Evolutionary conservation across 2,329 filamentous ascomycete genomes (phyloP), one percentile per base, ranked within the genome.

Genomic region (Aspergillus thermomutatus): DNA sequence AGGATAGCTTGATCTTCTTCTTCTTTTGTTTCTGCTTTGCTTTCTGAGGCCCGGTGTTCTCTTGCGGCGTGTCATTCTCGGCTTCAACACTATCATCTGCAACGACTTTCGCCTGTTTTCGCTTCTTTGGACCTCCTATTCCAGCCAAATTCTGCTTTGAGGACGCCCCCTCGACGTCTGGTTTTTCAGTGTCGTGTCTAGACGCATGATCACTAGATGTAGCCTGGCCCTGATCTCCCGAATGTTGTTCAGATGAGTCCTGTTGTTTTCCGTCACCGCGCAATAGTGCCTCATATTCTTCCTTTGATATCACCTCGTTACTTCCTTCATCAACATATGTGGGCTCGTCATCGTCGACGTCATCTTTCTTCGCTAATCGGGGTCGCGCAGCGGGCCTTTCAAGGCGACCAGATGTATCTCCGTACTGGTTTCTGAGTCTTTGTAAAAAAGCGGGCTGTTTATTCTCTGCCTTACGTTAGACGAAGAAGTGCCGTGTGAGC

Each of bases 1-100:
- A 79, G 2, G 77, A 78, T 14, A 79, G 68, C 60, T 79, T 79
- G 59, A 78, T 75, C 63, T 77, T 78, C 70, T 77, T 77, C 56
- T 72, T 73, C 60, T 74, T 76, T 56, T 66, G 64, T 57, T 75
- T 76, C 57, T 66, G 64, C 58, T 75, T 76, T 8, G 69, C 60
- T 60, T 76, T 77, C 50, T 66, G 67, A 49, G 64, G 55, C 40
- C 62, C 58, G 45, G 60, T 34, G 4, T 64, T 61, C 53, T 68
- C 69, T 50, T 62, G 57, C 45, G 54, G 61, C 25, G 52, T 54
- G 31, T 66, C 62, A 28, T 63, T 52, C n/a, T 67, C 64, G 23
- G 61, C 51, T 11, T 54, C 49, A 40, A 49, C 53, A 8, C 61
- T 62, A n/a, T 73, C 72, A 5, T 73, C 72, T 8, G 69, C 72